Base-by-base conservation (phyloP, 2,329 filamentous ascomycete genomes). In the Diaporthe capsici region DNA sequence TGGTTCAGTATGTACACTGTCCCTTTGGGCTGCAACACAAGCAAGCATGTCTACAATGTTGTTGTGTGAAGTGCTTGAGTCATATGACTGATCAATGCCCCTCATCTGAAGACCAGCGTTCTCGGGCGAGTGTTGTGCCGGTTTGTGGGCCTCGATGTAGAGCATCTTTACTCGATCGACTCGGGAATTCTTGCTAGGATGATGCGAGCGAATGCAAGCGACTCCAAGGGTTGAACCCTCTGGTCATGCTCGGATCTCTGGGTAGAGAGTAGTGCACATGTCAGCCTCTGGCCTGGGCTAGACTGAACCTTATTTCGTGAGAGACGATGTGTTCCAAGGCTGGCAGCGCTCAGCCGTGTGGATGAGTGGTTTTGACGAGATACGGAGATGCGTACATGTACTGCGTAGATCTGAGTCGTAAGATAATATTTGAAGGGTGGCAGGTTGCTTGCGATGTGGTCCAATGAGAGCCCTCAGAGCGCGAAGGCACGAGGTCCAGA, bases 401-500 rank as follows among this genome's bases (percentile, higher is more conserved):
- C 10, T 25, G 44, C 65, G 60, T 39, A 39, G 65, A 53, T 68
- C 31, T 53, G 47, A 68, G 28, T 68, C 65, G 65, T 25, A 37
- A 53, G 65, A 47, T 28, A 7, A 13, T 31, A 20, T 42, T 55
- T 39, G 49, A n/a, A 42, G 49, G 65, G 65, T 55, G 42, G 49
- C 49, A 55, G 65, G 65, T 70, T 42, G n/a, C 3, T 15, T 70
- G 42, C n/a, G 4, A 2, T 53, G 13, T 55, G 65, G 34, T 25
- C 65, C 65, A 70, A 70, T 70, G 47, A 55, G 31, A 15, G 20
- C 15, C 4, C n/a, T 31, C 9, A 2, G 31, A 39, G 28, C 9
- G n/a, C 10, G 37, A 28, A 68, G 47, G 65, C 47, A 53, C 22
- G 65, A 68, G 65, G 65, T 68, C 47, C n/a, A 53, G 49, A 70